Evolutionary conservation across 768 basidiomycete genomes (phyloP).

Genomic region (Daedaleopsis sinensis): DNA sequence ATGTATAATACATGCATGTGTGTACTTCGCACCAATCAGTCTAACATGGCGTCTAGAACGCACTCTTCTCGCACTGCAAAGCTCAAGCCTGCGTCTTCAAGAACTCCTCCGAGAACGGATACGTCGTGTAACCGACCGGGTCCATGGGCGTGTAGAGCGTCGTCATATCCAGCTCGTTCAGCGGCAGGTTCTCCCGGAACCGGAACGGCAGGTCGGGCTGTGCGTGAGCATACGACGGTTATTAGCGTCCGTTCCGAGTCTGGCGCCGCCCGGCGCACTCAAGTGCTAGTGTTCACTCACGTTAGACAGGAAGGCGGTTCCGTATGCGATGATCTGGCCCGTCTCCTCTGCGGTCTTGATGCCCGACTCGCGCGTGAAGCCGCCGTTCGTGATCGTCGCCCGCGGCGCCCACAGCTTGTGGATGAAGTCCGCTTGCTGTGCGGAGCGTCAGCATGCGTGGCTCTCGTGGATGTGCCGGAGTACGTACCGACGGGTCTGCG

Average conservation of each 20-base stretch:
- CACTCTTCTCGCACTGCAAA: neutral
- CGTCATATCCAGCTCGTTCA: conserved; percentile 37
- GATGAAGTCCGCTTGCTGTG: conserved; percentile 25
- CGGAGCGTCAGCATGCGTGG: too few species aligned
- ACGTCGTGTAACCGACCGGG: conserved; percentile 31
- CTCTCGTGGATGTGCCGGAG: too few species aligned
- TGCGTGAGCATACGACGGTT: neutral
- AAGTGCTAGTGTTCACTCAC: too few species aligned
- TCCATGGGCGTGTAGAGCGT: conserved; percentile 44
- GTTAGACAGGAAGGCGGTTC: conserved; percentile 31
- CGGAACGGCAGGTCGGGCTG: conserved; percentile 49
- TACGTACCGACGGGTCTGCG: neutral
- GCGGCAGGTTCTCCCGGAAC: conserved; percentile 36
- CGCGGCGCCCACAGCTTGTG: conserved; percentile 27
- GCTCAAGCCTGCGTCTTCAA: neutral
- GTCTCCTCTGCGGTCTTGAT: conserved; percentile 24
- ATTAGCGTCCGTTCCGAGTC: neutral
- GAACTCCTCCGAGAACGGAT: conserved; percentile 23
- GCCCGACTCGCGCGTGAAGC: conserved; percentile 26
- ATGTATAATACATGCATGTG: too few species aligned
- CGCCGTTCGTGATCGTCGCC: conserved; percentile 30
- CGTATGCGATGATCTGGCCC: conserved; percentile 31
- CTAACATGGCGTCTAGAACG: too few species aligned
- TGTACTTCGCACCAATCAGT: too few species aligned
- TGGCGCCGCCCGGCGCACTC: too few species aligned